A percentile compares a stretch with the other conserved stretches of the same genome.
Conservation (phyloP, 2,329 filamentous ascomycete genomes). For the Albophoma yamanashiensis region DNA sequence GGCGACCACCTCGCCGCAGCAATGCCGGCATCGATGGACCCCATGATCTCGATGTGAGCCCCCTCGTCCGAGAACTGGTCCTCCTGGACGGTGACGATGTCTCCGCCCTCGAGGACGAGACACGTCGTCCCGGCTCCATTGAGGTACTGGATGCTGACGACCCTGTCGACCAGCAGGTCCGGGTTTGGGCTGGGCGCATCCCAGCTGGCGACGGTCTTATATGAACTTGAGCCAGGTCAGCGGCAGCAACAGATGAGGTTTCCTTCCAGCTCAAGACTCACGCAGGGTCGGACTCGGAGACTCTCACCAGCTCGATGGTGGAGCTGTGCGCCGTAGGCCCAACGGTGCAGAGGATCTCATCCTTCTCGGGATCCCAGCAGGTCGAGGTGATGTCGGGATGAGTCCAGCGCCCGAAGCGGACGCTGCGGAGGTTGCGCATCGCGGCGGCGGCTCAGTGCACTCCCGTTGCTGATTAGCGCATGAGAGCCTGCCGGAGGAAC, state of each 20-base stretch:
- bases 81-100: constrained; percentile 79
- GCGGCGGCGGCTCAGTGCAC: constrained; percentile 4
- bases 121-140: constrained; percentile 68
- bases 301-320: constrained; percentile 59
- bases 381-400: constrained; percentile 58
- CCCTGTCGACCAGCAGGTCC: constrained; percentile 61
- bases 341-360: constrained; percentile 72
- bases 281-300: constrained; percentile 31
- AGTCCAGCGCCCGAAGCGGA: constrained; percentile 58
- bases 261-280: not conserved
- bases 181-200: constrained; percentile 74
- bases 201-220: constrained; percentile 63
- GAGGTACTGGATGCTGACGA: constrained; percentile 77
- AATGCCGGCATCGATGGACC: constrained; percentile 87
- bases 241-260: not conserved
- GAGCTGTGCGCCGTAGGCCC: constrained; percentile 63
- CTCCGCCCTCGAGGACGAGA: constrained; percentile 78
- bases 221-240: constrained; percentile 12
- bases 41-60: constrained; percentile 87
- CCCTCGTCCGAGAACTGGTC: constrained; percentile 36
- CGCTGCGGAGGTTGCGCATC: constrained; percentile 85
- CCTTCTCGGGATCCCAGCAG: constrained; percentile 74
- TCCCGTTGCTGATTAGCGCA: constrained; percentile 1
- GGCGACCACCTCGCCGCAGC: constrained; percentile 86
- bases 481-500: not conserved